Evolutionary conservation across 495 filamentous ascomycete species (phyloP).

Genomic region (Hypoxylon subgilvum): DNA sequence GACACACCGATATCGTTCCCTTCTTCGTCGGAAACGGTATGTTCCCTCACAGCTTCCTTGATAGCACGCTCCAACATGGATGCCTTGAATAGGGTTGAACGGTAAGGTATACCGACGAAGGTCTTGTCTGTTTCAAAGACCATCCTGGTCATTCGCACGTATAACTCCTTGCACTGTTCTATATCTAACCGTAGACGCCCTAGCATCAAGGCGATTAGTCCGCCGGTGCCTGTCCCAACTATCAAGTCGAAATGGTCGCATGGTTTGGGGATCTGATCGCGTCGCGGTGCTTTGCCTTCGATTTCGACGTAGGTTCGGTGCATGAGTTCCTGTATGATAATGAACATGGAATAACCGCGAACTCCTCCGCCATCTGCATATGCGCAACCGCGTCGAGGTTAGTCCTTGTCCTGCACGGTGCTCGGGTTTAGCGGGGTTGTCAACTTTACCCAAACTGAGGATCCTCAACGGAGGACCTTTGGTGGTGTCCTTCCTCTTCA

Average conservation of each 20-base stretch:
- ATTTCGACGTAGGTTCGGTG: conserved; percentile 85
- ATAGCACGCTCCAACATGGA: conserved; percentile 95
- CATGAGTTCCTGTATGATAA: conserved; percentile 96
- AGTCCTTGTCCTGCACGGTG: conserved; percentile 8
- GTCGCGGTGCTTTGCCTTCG: conserved; percentile 80
- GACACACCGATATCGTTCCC: conserved; percentile 66
- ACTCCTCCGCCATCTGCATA: conserved; percentile 89
- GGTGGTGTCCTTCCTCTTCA: conserved; percentile 84
- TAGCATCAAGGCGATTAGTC: conserved; percentile 94
- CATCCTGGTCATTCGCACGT: conserved; percentile 88
- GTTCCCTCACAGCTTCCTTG: conserved; percentile 82
- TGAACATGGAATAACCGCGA: conserved; percentile 94
- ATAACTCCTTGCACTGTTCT: conserved; percentile 94
- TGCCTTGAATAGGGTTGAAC: conserved; percentile 93
- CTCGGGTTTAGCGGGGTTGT: conserved; percentile 2
- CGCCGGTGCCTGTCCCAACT: conserved; percentile 90
- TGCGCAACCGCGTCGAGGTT: conserved; percentile 12
- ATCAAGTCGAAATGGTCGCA: conserved; percentile 99
- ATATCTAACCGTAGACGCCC: conserved; percentile 89
- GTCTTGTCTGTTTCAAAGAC: conserved; percentile 99
- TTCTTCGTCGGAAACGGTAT: conserved; percentile 80
- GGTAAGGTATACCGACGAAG: conserved; percentile 89
- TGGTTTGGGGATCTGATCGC: conserved; percentile 91
- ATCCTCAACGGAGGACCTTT: conserved; percentile 92
- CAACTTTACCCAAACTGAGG: conserved; percentile 80